These are phyloP conservation scores for Jacaranda copaia DNA, from an alignment of 257 asterid genomes.

Conservation along the genomic window DNA sequence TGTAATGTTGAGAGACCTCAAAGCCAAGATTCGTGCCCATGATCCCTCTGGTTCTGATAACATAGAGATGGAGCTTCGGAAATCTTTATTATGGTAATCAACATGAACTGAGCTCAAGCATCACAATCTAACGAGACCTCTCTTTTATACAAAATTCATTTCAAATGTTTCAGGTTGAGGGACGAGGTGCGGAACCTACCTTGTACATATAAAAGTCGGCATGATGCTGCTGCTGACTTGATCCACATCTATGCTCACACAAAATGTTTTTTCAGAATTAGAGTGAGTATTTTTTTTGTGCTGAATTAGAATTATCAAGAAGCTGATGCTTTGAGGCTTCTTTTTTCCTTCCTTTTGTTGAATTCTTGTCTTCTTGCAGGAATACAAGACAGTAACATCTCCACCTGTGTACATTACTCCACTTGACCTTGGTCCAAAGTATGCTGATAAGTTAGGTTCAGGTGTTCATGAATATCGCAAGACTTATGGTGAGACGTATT, in stretches of 20 bases:
- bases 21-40: constrained; percentile 75
- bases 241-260: constrained; percentile 93
- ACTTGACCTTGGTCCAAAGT: constrained; percentile 93
- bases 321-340: constrained; percentile 17
- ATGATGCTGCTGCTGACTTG: constrained; percentile 99
- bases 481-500: constrained; percentile 85
- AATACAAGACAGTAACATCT: constrained; percentile 80
- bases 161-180: constrained; percentile 75
- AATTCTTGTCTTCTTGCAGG: constrained; percentile 56
- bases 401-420: constrained; percentile 94
- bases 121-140: constrained; percentile 7
- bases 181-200: constrained; percentile 96
- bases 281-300: constrained; percentile 56
- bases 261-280: constrained; percentile 71
- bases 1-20: constrained; percentile 66
- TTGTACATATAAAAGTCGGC: constrained; percentile 87
- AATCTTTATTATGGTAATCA: constrained; percentile 88
- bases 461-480: constrained; percentile 87
- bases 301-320: constrained; percentile 15
- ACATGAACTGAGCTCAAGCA: constrained; percentile 15
- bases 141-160: constrained; percentile 23
- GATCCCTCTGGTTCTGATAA: constrained; percentile 85
- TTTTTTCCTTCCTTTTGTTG: constrained; percentile 27
- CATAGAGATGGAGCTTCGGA: constrained; percentile 63
- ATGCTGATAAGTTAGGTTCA: constrained; percentile 82